Evolutionary conservation across 352 stramenopile species (phyloP).

Genomic region (Globisporangium radiosum): DNA sequence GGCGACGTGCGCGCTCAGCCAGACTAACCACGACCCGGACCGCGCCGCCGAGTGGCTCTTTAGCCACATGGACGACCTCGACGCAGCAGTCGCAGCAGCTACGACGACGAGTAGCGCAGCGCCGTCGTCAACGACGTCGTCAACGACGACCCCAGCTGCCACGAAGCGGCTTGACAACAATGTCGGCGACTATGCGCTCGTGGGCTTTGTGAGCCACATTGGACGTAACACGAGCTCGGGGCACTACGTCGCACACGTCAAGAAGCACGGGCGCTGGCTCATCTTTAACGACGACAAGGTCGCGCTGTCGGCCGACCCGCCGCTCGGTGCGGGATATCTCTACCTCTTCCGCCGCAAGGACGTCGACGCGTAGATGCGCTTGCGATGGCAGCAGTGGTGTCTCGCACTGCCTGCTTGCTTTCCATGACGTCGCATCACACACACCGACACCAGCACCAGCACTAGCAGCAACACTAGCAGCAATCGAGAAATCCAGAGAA

Average conservation of each 20-base stretch:
- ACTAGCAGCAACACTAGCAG: no score
- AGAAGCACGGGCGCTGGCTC: constrained; percentile 95
- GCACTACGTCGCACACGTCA: constrained; percentile 98
- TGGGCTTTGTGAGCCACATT: constrained; percentile 98
- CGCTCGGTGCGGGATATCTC: constrained; percentile 93
- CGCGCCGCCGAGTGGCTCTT: constrained; percentile 98
- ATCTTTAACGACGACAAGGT: constrained; percentile 99
- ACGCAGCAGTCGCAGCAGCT: constrained; percentile 79
- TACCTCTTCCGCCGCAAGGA: constrained; percentile 90
- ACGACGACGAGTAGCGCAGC: constrained; percentile 13
- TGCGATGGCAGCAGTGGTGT: no score
- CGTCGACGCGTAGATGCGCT: constrained; percentile 13
- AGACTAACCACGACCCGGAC: constrained; percentile 89
- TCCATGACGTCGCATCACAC: background rate
- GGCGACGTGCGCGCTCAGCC: constrained; percentile 89
- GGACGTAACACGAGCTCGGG: constrained; percentile 96
- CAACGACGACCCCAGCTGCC: constrained; percentile 2
- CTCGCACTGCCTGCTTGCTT: background rate
- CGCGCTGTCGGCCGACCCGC: constrained; percentile 90
- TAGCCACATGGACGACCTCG: constrained; percentile 95
- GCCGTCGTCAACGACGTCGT: no score
- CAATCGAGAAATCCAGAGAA: no score
- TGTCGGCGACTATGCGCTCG: constrained; percentile 87
- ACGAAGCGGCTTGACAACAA: constrained; percentile 55
- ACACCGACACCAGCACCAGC: no score